Percentiles rank a stretch among this genome's conserved stretches.
phyloP scores from a whole-genome alignment of 768 basidiomycete genomes.

The Kwoniella bestiolae region DNA sequence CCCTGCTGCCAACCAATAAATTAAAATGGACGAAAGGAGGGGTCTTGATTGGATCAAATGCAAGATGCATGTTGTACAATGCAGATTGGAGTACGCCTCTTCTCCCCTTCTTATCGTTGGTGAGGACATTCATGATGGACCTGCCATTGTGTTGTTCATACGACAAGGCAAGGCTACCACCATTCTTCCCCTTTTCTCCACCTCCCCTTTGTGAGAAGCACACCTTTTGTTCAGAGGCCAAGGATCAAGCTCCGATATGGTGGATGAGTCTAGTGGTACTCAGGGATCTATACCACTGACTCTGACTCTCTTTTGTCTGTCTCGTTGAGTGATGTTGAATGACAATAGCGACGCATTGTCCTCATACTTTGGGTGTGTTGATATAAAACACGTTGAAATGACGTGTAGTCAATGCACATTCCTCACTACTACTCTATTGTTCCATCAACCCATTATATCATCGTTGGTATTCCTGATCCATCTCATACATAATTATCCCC shows the following conservation, averaged over 20 bases:
- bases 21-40: background rate
- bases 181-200: too few relatives aligned
- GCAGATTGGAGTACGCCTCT: background rate
- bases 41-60: background rate
- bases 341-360: conserved; percentile 5
- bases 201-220: background rate
- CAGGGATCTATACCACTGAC: background rate
- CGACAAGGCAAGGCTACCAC: too few relatives aligned
- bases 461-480: background rate
- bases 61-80: conserved; percentile 18
- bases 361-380: conserved; percentile 5
- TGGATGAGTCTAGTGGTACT: background rate
- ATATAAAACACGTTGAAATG: conserved; percentile 9
- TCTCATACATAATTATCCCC: background rate
- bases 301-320: background rate
- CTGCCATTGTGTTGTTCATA: too few relatives aligned
- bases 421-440: background rate
- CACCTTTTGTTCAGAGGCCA: background rate
- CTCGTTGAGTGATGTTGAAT: conserved; percentile 1
- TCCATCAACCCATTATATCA: background rate
- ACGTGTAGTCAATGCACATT: conserved; percentile 5
- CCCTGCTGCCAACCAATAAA: background rate
- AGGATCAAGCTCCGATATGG: background rate
- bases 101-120: too few relatives aligned
- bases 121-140: too few relatives aligned